These are phyloP conservation scores for Trichophaea hybrida DNA, from an alignment of 2,329 filamentous ascomycete species.

Conservation along the genomic window DNA sequence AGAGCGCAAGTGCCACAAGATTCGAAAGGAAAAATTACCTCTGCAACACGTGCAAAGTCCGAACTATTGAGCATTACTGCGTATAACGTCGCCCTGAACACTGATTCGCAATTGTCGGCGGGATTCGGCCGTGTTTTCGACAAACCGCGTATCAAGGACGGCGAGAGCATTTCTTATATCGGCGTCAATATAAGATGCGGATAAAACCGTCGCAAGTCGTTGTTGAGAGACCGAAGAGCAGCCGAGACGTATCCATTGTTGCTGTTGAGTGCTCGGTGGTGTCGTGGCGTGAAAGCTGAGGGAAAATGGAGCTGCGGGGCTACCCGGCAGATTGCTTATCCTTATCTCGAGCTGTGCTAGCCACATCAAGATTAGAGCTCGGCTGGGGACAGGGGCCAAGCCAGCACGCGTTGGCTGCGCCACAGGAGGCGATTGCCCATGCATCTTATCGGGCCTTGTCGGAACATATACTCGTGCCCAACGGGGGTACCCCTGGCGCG, in stretches of 20 bases:
- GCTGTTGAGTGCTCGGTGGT: neutral
- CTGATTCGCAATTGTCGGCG: constrained; percentile 67
- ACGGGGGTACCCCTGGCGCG: too few species aligned
- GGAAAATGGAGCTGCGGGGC: too few species aligned
- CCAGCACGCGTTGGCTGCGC: too few species aligned
- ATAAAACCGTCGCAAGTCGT: constrained; percentile 72
- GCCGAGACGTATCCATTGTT: neutral
- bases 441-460: too few species aligned
- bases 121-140: constrained; percentile 62
- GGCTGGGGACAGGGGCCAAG: too few species aligned
- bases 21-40: constrained; percentile 41
- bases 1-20: neutral
- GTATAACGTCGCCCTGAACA: constrained; percentile 80
- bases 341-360: too few species aligned
- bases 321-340: too few species aligned
- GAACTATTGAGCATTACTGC: constrained; percentile 82
- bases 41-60: constrained; percentile 81
- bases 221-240: constrained; percentile 42
- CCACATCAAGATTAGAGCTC: too few species aligned
- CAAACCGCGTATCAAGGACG: constrained; percentile 56
- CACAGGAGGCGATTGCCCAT: too few species aligned
- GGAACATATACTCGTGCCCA: too few species aligned
- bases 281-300: too few species aligned
- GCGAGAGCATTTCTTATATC: constrained; percentile 77
- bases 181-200: constrained; percentile 79